phyloP scores from a whole-genome alignment of 176 grass and related monocot genomes.

The bread wheat (Triticum aestivum) region IWGSC_CS_RefSeq_v2.1 NC_057811.1:394837475-394837974 shows the following conservation, averaged over 20 bases:
- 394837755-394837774: background rate
- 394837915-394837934: slow-evolving; percentile 13
- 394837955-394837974: background rate
- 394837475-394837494: slow-evolving; percentile 77
- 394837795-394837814: background rate
- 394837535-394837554: slow-evolving; percentile 62
- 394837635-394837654: slow-evolving; percentile 23
- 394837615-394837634: slow-evolving; percentile 14
- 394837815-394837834: background rate
- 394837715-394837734: background rate
- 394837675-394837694: background rate
- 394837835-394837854: background rate
- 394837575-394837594: slow-evolving; percentile 55
- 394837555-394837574: slow-evolving; percentile 90
- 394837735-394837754: background rate
- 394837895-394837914: background rate
- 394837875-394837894: background rate
- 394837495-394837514: slow-evolving; percentile 55
- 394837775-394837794: background rate
- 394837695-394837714: background rate
- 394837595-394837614: slow-evolving; percentile 50
- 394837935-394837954: background rate
- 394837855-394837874: background rate
- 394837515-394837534: slow-evolving; percentile 68
- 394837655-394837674: slow-evolving; percentile 2